Base-by-base conservation (phyloP, 352 stramenopile species). In the Phytophthora sojae region DNA sequence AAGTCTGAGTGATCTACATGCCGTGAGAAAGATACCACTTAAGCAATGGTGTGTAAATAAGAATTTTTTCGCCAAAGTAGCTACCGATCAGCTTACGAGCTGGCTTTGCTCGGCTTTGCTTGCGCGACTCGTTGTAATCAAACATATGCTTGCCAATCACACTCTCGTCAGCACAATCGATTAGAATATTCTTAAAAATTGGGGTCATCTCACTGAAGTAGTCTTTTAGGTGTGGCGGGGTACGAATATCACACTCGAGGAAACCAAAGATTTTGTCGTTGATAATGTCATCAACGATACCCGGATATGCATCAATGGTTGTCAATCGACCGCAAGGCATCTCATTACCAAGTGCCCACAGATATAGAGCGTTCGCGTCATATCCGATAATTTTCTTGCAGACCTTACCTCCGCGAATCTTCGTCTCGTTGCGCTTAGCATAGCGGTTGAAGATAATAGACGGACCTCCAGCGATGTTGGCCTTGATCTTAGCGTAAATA, bases 21-120 rank as follows among this genome's bases (percentile, higher is more conserved):
- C 76, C 76, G 25, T 83, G 69, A 11, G 21, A 17, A 19, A 84
- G 3, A 23, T 84, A 84, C 73, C 77, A 84, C 15, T 78, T 80
- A 0, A 85, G 47, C 15, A 80, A 26, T 6, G 74, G 70, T 0
- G 71, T 65, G 39, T 82, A 82, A 6, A 85, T 74, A 0, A 85
- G 57, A 42, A 77, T 82, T 26, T 75, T 55, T 39, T 70, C 64
- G 81, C n/a, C n/a, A n/a, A n/a, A n/a, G n/a, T n/a, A n/a, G n/a
- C n/a, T n/a, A n/a, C n/a, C n/a, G n/a, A n/a, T 79, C 0, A 82
- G 52, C 47, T 82, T 82, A 0, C 39, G 39, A 58, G 47, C 42
- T 25, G 42, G 56, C 17, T 68, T 68, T 25, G 35, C 42, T n/a
- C 52, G 52, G 17, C 52, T 30, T 58, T 58, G 9, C 17, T 51